Conservation (phyloP, 202 grass and related monocot genomes). For the Digitaria exilis region DNA sequence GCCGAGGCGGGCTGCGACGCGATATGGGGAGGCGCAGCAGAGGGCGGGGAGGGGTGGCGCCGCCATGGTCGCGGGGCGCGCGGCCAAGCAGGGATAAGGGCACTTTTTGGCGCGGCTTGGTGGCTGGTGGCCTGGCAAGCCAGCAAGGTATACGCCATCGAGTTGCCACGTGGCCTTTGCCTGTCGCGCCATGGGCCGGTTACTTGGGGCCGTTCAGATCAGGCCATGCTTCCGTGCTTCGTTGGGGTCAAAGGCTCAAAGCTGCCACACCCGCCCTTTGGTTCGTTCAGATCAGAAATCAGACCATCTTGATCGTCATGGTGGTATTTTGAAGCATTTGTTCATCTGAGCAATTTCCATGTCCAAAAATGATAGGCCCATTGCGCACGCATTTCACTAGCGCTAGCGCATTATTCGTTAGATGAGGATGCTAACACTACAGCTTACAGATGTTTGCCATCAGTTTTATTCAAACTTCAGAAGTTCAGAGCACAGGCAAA, state of each 20-base stretch:
- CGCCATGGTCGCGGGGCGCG: constrained; percentile 42
- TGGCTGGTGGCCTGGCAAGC: constrained; percentile 10
- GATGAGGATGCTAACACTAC: background rate
- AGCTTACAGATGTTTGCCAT: background rate
- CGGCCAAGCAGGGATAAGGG: background rate
- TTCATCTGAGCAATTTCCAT: too few species aligned
- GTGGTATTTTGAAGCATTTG: too few species aligned
- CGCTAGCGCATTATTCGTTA: too few species aligned
- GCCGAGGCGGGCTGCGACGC: background rate
- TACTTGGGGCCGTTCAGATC: background rate
- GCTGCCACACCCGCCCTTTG: background rate
- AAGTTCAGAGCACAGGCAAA: background rate
- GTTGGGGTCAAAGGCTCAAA: background rate
- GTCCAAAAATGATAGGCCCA: background rate
- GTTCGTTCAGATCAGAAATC: too few species aligned
- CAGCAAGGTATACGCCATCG: background rate
- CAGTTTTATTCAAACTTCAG: background rate
- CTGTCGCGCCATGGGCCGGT: background rate
- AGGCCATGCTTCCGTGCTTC: background rate
- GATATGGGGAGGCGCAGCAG: constrained; percentile 12
- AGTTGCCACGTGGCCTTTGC: constrained; percentile 20
- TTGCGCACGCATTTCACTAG: background rate
- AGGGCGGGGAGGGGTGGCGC: constrained; percentile 10
- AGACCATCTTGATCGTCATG: too few species aligned
- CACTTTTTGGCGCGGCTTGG: background rate